Evolutionary conservation across 2,329 filamentous ascomycete genomes (phyloP).

Genomic region (Clonostachys solani): DNA sequence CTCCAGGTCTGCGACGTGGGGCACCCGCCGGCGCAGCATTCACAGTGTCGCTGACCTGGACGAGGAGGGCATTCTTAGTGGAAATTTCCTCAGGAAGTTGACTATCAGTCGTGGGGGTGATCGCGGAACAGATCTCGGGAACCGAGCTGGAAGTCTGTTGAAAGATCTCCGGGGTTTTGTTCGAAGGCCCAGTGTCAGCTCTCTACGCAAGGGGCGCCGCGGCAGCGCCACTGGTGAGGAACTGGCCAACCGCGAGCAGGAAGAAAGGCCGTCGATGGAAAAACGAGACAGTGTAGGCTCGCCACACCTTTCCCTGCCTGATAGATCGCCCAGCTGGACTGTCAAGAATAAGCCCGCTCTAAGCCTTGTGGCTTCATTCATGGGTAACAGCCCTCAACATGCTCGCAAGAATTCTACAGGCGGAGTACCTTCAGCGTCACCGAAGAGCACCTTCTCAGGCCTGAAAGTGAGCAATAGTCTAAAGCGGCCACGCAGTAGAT

Average conservation of each 20-base stretch:
- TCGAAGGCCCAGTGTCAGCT: constrained; percentile 40
- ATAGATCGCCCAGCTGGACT: constrained; percentile 46
- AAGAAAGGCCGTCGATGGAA: constrained; percentile 15
- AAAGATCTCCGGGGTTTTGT: constrained; percentile 45
- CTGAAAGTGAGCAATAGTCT: constrained; percentile 42
- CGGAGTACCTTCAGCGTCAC: constrained; percentile 31
- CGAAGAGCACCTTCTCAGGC: constrained; percentile 5
- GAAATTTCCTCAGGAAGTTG: constrained; percentile 60
- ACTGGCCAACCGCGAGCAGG: constrained; percentile 11
- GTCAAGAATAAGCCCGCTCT: constrained; percentile 29
- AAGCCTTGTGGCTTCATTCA: constrained; percentile 35
- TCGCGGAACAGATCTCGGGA: constrained; percentile 18
- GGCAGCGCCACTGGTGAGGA: constrained; percentile 15
- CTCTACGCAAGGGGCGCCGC: constrained; percentile 38
- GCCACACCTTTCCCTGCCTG: constrained; percentile 41
- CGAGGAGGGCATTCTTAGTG: constrained; percentile 48
- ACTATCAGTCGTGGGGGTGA: constrained; percentile 41
- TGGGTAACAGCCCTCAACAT: constrained; percentile 43
- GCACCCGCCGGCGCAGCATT: constrained; percentile 62
- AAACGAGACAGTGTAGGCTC: constrained; percentile 32
- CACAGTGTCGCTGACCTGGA: constrained; percentile 54
- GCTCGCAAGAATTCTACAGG: constrained; percentile 58
- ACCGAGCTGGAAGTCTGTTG: constrained; percentile 43
- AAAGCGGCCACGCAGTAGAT: constrained; percentile 52
- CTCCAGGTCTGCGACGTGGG: constrained; percentile 65